These are phyloP conservation scores for Aspergillus phoenicis DNA, from an alignment of 2,329 filamentous ascomycete species.

Conservation along the genomic window DNA sequence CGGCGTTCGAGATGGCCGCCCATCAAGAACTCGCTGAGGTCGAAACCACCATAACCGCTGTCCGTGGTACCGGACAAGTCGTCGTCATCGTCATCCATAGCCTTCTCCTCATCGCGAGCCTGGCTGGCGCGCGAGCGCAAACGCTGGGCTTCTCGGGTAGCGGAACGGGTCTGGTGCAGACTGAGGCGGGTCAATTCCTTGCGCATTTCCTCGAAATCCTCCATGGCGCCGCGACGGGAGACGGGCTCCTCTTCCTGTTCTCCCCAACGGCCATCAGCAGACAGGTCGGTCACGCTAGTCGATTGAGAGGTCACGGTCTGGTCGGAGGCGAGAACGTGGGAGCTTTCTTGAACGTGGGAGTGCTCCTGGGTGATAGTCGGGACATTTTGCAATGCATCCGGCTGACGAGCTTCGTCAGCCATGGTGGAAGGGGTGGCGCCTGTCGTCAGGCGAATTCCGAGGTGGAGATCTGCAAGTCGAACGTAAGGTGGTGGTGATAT, in stretches of 20 bases:
- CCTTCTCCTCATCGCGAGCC: slow-evolving; percentile 48
- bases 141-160: slow-evolving; percentile 30
- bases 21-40: slow-evolving; percentile 69
- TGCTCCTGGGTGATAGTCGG: slow-evolving; percentile 11
- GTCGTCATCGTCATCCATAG: slow-evolving; percentile 44
- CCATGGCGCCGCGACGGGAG: slow-evolving; percentile 57
- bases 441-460: not conserved
- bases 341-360: not conserved
- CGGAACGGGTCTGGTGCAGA: slow-evolving; percentile 40
- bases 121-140: slow-evolving; percentile 33
- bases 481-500: not conserved
- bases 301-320: slow-evolving; percentile 18
- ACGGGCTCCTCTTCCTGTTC: slow-evolving; percentile 61
- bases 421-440: not conserved
- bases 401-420: not conserved
- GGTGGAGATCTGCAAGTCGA: not conserved
- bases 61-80: slow-evolving; percentile 15
- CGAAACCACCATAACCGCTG: slow-evolving; percentile 55
- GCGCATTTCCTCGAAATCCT: slow-evolving; percentile 61
- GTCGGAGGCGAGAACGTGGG: slow-evolving; percentile 15
- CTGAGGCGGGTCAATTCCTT: slow-evolving; percentile 59
- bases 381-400: slow-evolving; percentile 12
- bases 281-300: slow-evolving; percentile 22
- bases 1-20: slow-evolving; percentile 77
- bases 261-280: slow-evolving; percentile 61